Percentiles rank a stretch among this genome's conserved stretches.
Evolutionary conservation across 257 asterid genomes (phyloP).

Genomic region (Solanum tacnaense): DNA sequence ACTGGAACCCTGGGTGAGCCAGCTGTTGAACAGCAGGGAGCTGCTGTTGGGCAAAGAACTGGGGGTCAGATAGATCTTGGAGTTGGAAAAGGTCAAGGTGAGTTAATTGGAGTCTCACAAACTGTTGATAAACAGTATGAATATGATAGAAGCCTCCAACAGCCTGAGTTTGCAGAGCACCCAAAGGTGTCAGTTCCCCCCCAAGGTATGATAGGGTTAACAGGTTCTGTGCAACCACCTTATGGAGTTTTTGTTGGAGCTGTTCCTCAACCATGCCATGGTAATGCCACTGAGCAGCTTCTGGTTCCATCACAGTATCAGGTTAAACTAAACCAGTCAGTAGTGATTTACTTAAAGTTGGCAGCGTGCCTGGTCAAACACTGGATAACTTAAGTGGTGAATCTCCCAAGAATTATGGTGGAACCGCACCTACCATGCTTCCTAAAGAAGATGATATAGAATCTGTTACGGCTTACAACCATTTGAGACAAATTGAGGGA

Average conservation of each 20-base stretch:
- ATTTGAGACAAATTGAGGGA: conserved; percentile 52
- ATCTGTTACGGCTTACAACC: conserved; percentile 32
- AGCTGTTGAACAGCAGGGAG: conserved; percentile 25
- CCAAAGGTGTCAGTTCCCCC: conserved; percentile 34
- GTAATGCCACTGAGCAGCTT: conserved; percentile 30
- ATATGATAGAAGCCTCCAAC: conserved; percentile 29
- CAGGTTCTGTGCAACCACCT: conserved; percentile 43
- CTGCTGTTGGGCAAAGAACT: conserved; percentile 19
- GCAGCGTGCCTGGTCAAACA: conserved; percentile 29
- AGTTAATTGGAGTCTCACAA: conserved; percentile 21
- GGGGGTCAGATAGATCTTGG: conserved; percentile 21
- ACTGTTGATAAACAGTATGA: conserved; percentile 29
- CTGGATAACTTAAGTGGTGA: conserved; percentile 33
- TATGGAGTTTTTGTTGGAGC: conserved; percentile 31
- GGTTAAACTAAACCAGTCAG: conserved; percentile 32
- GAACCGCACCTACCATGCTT: conserved; percentile 28
- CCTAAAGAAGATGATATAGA: conserved; percentile 37
- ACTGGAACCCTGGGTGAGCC: conserved; percentile 31
- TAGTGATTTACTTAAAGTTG: conserved; percentile 30
- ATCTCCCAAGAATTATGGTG: conserved; percentile 42
- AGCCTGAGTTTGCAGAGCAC: conserved; percentile 38
- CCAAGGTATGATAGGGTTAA: conserved; percentile 31
- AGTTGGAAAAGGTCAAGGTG: conserved; percentile 25
- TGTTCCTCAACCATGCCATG: conserved; percentile 37
- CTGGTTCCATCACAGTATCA: conserved; percentile 47